A percentile compares a stretch with the other conserved stretches of the same genome.
Conservation (phyloP, 73 alveolate genomes). For the Blepharisma stoltei region DNA sequence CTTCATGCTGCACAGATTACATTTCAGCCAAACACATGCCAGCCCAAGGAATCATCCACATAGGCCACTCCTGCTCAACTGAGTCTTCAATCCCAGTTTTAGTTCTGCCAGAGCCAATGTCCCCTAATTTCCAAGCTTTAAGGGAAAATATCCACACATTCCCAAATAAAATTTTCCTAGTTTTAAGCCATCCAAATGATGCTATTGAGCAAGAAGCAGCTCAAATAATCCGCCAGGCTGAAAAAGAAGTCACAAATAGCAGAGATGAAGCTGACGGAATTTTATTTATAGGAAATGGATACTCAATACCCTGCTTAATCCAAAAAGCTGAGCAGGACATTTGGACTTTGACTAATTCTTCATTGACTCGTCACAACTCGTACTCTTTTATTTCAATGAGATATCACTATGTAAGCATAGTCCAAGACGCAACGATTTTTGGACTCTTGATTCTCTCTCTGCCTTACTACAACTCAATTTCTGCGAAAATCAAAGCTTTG, state of each 20-base stretch:
- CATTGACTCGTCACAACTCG: not conserved
- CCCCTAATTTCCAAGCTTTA: not conserved
- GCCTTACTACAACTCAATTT: not conserved
- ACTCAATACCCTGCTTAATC: not conserved
- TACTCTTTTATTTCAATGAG: constrained; percentile 15
- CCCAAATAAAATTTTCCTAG: not conserved
- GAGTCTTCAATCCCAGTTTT: constrained; percentile 2
- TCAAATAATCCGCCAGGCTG: not conserved
- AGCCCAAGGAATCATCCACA: not conserved
- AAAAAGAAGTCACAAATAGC: not conserved
- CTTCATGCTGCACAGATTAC: constrained; percentile 24
- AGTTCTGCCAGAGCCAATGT: not conserved
- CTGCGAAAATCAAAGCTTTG: not conserved
- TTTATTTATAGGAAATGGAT: constrained; percentile 20
- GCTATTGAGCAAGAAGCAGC: not conserved
- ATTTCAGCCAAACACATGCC: constrained; percentile 23
- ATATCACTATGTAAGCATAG: not conserved
- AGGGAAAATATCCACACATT: not conserved
- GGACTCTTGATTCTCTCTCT: constrained; percentile 15
- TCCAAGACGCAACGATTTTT: constrained; percentile 10
- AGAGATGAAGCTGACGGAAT: constrained; percentile 2
- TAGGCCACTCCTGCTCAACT: not conserved
- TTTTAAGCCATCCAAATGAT: too few species aligned
- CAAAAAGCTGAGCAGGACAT: constrained; percentile 8
- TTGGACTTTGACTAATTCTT: not conserved